Conservation (phyloP, 495 filamentous ascomycete genomes). For the Trichoderma erinaceum region DNA sequence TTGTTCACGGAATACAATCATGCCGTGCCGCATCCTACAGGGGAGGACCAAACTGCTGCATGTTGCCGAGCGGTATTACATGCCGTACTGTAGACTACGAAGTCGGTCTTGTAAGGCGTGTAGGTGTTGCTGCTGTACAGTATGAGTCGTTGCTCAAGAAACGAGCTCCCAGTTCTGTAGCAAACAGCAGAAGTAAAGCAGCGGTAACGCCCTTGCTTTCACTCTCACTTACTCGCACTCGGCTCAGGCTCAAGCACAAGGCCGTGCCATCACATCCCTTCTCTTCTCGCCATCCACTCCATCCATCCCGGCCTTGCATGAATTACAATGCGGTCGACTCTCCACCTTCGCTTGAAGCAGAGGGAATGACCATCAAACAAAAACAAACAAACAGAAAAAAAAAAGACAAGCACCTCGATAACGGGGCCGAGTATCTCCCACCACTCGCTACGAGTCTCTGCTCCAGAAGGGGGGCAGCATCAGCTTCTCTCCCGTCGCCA, state of each 20-base stretch:
- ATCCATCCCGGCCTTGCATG: background rate
- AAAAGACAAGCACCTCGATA: background rate
- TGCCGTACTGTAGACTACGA: background rate
- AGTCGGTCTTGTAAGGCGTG: background rate
- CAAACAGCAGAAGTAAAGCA: background rate
- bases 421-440: no score
- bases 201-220: background rate
- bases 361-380: background rate
- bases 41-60: background rate
- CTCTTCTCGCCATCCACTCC: background rate
- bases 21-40: background rate
- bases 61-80: background rate
- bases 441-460: background rate
- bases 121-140: background rate
- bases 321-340: background rate
- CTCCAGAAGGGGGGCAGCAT: background rate
- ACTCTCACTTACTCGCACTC: background rate
- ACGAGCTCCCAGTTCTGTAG: background rate
- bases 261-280: background rate
- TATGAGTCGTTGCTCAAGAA: background rate
- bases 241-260: background rate
- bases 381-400: background rate
- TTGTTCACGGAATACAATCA: background rate
- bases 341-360: background rate
- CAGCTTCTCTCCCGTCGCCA: slow-evolving; percentile 10